Evolutionary conservation across 495 filamentous ascomycete species (phyloP).

Genomic region (Eremomyces bilateralis): DNA sequence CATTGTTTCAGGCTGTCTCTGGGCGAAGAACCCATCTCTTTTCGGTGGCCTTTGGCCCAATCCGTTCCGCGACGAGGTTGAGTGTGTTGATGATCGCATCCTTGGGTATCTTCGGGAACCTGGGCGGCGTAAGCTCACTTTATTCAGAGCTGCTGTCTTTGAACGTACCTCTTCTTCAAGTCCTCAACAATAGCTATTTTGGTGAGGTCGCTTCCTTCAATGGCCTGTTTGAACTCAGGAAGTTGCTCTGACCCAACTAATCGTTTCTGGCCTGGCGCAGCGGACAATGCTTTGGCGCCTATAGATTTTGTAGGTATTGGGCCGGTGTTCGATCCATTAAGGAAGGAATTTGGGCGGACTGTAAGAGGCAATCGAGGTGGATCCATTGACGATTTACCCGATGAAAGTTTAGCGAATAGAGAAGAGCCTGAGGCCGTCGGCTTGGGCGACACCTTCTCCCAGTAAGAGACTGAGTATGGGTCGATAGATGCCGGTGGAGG

Average conservation of each 20-base stretch:
- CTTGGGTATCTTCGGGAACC: constrained; percentile 51
- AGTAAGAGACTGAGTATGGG: constrained; percentile 67
- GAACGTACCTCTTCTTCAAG: constrained; percentile 43
- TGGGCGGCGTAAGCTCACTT: constrained; percentile 8
- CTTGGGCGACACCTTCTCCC: constrained; percentile 24
- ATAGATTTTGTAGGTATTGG: too few relatives aligned
- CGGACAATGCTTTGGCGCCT: constrained; percentile 4
- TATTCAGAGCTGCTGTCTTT: neutral
- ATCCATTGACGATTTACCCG: too few relatives aligned
- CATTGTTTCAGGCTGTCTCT: neutral
- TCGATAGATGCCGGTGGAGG: constrained; percentile 38
- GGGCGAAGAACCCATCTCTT: constrained; percentile 34
- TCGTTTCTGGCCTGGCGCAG: constrained; percentile 17
- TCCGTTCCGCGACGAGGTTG: constrained; percentile 40
- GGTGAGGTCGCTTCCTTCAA: constrained; percentile 47
- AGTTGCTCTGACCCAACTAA: constrained; percentile 38
- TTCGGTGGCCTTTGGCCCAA: constrained; percentile 37
- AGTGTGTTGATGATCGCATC: constrained; percentile 52
- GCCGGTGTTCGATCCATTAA: too few relatives aligned
- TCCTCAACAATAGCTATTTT: constrained; percentile 59
- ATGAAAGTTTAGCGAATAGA: too few relatives aligned
- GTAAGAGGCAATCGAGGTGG: too few relatives aligned
- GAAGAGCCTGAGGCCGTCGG: too few relatives aligned
- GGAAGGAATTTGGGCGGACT: too few relatives aligned
- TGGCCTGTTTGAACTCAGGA: constrained; percentile 45